Evolutionary conservation across 2,329 filamentous ascomycete genomes (phyloP).

Genomic region (Phyllosticta citrichinensis): DNA sequence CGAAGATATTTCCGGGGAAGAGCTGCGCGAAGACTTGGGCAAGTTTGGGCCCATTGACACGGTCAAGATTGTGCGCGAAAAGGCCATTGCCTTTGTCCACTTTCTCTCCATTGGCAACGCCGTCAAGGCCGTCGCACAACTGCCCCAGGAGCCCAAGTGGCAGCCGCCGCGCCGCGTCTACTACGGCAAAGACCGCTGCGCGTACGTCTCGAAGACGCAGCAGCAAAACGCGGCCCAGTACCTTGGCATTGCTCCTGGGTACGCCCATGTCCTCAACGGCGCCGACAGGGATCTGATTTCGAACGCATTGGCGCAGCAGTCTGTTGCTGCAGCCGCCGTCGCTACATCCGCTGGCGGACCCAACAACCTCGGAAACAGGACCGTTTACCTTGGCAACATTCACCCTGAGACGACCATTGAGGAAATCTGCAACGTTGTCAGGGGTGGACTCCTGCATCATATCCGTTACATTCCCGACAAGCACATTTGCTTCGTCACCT

Average conservation of each 20-base stretch:
- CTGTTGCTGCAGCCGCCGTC: constrained; percentile 89
- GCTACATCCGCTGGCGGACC: constrained; percentile 94
- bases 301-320: constrained; percentile 92
- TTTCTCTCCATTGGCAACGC: constrained; percentile 96
- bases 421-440: constrained; percentile 98
- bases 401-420: constrained; percentile 98
- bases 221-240: constrained; percentile 99
- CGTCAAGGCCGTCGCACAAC: constrained; percentile 93
- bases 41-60: constrained; percentile 97
- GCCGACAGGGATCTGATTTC: constrained; percentile 95
- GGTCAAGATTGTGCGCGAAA: constrained; percentile 94
- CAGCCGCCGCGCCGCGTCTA: constrained; percentile 90
- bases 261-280: constrained; percentile 91
- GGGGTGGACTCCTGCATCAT: constrained; percentile 89
- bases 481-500: constrained; percentile 99
- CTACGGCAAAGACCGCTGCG: constrained; percentile 97
- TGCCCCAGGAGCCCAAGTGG: constrained; percentile 96
- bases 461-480: constrained; percentile 99
- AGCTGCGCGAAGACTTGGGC: constrained; percentile 85
- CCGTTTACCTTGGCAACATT: constrained; percentile 96
- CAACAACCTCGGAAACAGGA: constrained; percentile 94
- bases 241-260: constrained; percentile 89
- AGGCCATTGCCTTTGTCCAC: constrained; percentile 95
- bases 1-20: constrained; percentile 83
- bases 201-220: constrained; percentile 98